Evolutionary conservation across 2,329 filamentous ascomycete genomes (phyloP).

Genomic region (Diaporthe batatas): DNA sequence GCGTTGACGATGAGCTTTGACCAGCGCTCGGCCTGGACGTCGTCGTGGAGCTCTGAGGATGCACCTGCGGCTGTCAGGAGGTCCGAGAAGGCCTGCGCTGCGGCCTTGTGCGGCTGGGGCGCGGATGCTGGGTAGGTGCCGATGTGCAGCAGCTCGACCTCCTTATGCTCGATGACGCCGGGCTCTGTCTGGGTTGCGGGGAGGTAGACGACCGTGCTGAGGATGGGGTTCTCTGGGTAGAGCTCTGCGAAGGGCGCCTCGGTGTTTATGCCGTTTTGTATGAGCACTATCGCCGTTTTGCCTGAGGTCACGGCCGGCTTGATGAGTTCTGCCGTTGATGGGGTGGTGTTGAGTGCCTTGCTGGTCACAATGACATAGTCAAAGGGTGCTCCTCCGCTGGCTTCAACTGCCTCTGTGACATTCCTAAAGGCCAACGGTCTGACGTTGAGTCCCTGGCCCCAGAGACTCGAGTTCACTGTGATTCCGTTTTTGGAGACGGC

Average conservation of each 20-base stretch:
- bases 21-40: conserved; percentile 79
- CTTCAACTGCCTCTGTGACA: conserved; percentile 49
- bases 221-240: conserved; percentile 71
- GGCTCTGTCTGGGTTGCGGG: conserved; percentile 74
- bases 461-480: conserved; percentile 49
- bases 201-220: conserved; percentile 78
- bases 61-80: conserved; percentile 68
- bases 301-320: conserved; percentile 68
- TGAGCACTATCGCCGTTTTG: conserved; percentile 71
- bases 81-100: conserved; percentile 44
- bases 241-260: conserved; percentile 74
- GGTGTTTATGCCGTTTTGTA: conserved; percentile 80
- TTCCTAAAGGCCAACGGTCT: conserved; percentile 47
- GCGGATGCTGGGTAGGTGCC: conserved; percentile 37
- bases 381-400: conserved; percentile 44
- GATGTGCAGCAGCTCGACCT: conserved; percentile 37
- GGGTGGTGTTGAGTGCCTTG: conserved; percentile 75
- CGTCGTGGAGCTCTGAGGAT: conserved; percentile 74
- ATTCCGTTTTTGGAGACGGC: conserved; percentile 48
- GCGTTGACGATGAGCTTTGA: conserved; percentile 84
- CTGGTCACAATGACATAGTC: conserved; percentile 79
- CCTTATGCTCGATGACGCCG: conserved; percentile 33
- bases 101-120: conserved; percentile 7
- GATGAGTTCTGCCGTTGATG: conserved; percentile 72
- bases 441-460: conserved; percentile 48